phyloP scores from a whole-genome alignment of 2,329 filamentous ascomycete species.

The Sporothrix inflata region DNA sequence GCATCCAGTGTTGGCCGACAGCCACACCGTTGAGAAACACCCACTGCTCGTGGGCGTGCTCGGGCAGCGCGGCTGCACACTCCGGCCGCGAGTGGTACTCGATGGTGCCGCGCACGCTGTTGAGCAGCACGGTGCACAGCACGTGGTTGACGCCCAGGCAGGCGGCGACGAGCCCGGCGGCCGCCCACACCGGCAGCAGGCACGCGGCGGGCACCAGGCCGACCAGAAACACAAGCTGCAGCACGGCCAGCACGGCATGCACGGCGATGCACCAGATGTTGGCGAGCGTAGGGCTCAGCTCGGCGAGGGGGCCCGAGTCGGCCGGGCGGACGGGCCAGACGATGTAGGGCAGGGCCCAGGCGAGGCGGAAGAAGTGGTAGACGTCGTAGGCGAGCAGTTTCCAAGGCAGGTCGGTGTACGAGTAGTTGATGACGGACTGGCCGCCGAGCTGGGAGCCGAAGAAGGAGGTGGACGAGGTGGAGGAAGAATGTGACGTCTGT shows the following conservation, averaged over 20 bases:
- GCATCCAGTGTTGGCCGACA: slow-evolving; percentile 68
- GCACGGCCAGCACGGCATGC: slow-evolving; percentile 60
- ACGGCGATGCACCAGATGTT: slow-evolving; percentile 62
- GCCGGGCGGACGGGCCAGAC: slow-evolving; percentile 60
- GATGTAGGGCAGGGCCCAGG: slow-evolving; percentile 62
- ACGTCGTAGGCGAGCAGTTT: slow-evolving; percentile 56
- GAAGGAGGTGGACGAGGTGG: slow-evolving; percentile 45
- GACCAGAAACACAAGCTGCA: slow-evolving; percentile 65
- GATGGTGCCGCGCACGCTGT: slow-evolving; percentile 53
- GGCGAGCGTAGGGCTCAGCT: slow-evolving; percentile 60
- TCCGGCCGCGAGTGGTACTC: slow-evolving; percentile 57
- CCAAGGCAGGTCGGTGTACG: slow-evolving; percentile 61
- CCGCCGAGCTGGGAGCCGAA: slow-evolving; percentile 63
- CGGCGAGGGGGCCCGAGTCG: slow-evolving; percentile 60
- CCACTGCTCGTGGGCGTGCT: slow-evolving; percentile 70
- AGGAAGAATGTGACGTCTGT: neutral
- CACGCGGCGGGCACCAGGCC: slow-evolving; percentile 58
- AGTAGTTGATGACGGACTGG: slow-evolving; percentile 61
- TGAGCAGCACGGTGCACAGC: slow-evolving; percentile 55
- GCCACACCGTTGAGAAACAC: slow-evolving; percentile 78
- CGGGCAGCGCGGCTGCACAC: slow-evolving; percentile 52
- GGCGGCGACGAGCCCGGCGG: slow-evolving; percentile 43
- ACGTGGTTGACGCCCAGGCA: slow-evolving; percentile 56
- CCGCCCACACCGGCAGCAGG: slow-evolving; percentile 55
- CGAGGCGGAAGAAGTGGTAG: slow-evolving; percentile 58